phyloP scores from a whole-genome alignment of 2,329 filamentous ascomycete genomes.

The Calonectria pauciramosa region DNA sequence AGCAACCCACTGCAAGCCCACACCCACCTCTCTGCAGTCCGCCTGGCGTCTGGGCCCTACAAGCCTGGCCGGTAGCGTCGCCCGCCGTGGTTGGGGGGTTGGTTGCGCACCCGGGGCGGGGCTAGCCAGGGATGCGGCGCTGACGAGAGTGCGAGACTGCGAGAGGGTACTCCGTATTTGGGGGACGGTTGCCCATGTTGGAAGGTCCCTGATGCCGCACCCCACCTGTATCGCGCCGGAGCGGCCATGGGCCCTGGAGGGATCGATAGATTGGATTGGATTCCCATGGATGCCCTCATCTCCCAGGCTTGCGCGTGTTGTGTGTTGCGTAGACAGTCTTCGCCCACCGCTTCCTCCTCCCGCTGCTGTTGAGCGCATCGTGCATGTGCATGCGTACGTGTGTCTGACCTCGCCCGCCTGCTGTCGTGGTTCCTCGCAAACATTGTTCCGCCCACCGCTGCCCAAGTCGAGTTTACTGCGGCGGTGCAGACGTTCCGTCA shows the following conservation, averaged over 20 bases:
- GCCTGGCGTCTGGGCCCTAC: background rate
- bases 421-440: constrained; percentile 1
- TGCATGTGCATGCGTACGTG: constrained; percentile 3
- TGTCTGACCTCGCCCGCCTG: background rate
- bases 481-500: background rate
- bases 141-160: constrained; percentile 15
- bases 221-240: background rate
- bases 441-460: background rate
- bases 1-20: constrained; percentile 20
- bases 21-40: constrained; percentile 10
- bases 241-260: constrained; percentile 13
- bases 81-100: constrained; percentile 1
- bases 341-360: background rate
- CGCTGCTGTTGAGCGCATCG: background rate
- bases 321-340: background rate
- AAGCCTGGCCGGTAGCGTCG: background rate
- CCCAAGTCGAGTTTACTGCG: background rate
- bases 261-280: constrained; percentile 19
- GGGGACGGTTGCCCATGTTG: constrained; percentile 37
- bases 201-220: constrained; percentile 29
- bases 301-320: background rate
- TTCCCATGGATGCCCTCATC: constrained; percentile 21
- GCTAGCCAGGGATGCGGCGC: constrained; percentile 34
- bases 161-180: constrained; percentile 35
- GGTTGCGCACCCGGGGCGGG: constrained; percentile 9